Evolutionary conservation across 148 eudicot species (phyloP), one percentile per base, ranked within the genome.

Genomic region (Chenopodium formosanum): DNA sequence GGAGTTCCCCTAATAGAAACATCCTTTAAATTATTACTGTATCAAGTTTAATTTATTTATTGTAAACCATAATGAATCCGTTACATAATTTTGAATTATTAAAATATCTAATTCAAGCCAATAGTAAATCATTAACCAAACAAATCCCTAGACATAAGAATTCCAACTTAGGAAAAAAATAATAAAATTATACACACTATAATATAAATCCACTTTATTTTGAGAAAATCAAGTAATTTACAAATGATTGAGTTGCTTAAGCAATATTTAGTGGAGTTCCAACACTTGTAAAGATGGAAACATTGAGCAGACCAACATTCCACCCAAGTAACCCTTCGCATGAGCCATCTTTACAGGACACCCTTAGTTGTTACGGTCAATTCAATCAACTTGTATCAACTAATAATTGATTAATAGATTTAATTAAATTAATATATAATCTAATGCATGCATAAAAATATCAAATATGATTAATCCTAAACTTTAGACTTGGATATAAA

Each of bases 281-380:
- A 70, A 44, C 22, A 70, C 76, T 22, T 32, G 66, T 11, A 17
- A 13, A 37, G 67, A 53, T 34, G 75, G 76, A 62, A 72, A 79
- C 82, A 79, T 70, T 9, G 76, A 79, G 82, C 82, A 79, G 82
- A 79, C 82, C 70, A 71, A 79, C 75, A 79, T 79, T 34, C 76
- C 65, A 56, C 47, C 82, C 82, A 70, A 70, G 82, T 37, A 23
- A 56, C 48, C n/a, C 34, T 50, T n/a, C 10, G 16, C 1, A 66
- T 3, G 4, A 40, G 14, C 58, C 52, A 37, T 79, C 76, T 79
- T 79, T 79, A 79, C 75, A 79, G 81, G 20, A 70, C 75, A 69
- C 81, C 74, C 81, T 79, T 79, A 52, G 81, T 79, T 79, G 81
- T 69, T 68, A 48, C 16, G 65, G 74, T 31, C 81, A 79, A 64